Percentiles rank a stretch among this genome's conserved stretches.
Conservation (phyloP, 441 rosid species). For the Bocquillonia castaneifolia region DNA sequence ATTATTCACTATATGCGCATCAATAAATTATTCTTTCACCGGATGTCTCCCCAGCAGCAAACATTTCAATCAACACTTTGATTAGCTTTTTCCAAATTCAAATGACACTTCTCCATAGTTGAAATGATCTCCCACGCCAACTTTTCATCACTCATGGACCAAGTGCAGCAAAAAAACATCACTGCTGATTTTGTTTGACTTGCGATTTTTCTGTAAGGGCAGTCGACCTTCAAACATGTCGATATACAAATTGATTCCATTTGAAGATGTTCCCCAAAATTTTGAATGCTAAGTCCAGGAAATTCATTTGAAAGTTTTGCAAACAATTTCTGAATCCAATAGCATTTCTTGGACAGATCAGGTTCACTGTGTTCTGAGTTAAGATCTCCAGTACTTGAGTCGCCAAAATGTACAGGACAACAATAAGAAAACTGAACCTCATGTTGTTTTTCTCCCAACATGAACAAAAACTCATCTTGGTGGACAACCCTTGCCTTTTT, state of each 20-base stretch:
- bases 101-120: slow-evolving; percentile 26
- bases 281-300: slow-evolving; percentile 34
- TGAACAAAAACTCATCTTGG: slow-evolving; percentile 58
- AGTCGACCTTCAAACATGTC: slow-evolving; percentile 45
- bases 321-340: slow-evolving; percentile 36
- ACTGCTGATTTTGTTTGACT: slow-evolving; percentile 9
- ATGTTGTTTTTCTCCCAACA: slow-evolving; percentile 46
- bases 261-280: slow-evolving; percentile 44
- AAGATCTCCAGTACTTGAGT: slow-evolving; percentile 13
- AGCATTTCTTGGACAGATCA: slow-evolving; percentile 9
- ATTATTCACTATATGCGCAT: background rate
- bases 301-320: slow-evolving; percentile 32
- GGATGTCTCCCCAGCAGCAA: background rate
- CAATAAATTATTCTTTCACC: background rate
- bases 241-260: slow-evolving; percentile 48
- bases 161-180: slow-evolving; percentile 62
- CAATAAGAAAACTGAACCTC: slow-evolving; percentile 53
- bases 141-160: slow-evolving; percentile 61
- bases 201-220: slow-evolving; percentile 42
- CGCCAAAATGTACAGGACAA: slow-evolving; percentile 36
- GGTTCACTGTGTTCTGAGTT: slow-evolving; percentile 18
- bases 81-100: background rate
- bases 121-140: slow-evolving; percentile 69
- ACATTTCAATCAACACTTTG: background rate
- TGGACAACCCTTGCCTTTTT: slow-evolving; percentile 63